phyloP scores from a whole-genome alignment of 805 yeast species.

The Yamadazyma laniorum region DNA sequence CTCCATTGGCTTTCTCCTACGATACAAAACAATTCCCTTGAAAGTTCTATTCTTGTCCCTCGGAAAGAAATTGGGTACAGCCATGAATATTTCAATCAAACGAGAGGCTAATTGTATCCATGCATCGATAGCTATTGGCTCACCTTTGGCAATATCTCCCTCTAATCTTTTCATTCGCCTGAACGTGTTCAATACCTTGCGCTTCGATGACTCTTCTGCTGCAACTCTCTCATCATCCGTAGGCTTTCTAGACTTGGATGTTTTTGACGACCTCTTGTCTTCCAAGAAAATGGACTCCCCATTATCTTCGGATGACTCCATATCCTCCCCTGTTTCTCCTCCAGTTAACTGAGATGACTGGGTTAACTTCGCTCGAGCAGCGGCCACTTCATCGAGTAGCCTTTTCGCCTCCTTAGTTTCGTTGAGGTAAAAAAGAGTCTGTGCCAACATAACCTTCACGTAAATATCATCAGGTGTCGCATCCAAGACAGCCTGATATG shows the following conservation, averaged over 20 bases:
- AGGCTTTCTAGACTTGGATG: slow-evolving; percentile 18
- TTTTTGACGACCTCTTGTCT: slow-evolving; percentile 10
- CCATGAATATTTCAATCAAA: slow-evolving; percentile 76
- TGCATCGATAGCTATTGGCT: slow-evolving; percentile 60
- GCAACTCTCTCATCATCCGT: slow-evolving; percentile 49
- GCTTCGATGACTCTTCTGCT: slow-evolving; percentile 55
- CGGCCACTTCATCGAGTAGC: slow-evolving; percentile 50
- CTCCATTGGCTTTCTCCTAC: slow-evolving; percentile 58
- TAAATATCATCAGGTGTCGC: slow-evolving; percentile 66
- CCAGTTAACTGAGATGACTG: not conserved
- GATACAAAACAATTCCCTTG: slow-evolving; percentile 62
- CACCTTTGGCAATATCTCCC: slow-evolving; percentile 33
- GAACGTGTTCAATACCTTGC: slow-evolving; percentile 56
- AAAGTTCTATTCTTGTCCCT: slow-evolving; percentile 69
- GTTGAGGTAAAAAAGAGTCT: slow-evolving; percentile 67
- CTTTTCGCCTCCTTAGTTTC: slow-evolving; percentile 56
- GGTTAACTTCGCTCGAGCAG: not conserved
- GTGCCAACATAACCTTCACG: slow-evolving; percentile 75
- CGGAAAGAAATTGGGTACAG: slow-evolving; percentile 75
- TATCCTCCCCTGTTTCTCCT: not conserved
- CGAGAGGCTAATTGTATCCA: slow-evolving; percentile 88
- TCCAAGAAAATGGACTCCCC: not conserved
- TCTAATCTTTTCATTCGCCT: slow-evolving; percentile 53
- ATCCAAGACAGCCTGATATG: slow-evolving; percentile 53
- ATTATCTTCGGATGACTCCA: not conserved